Percentiles rank a stretch among this genome's conserved stretches.
Conservation (phyloP, 148 eudicot species). For the Dianthus caryophyllus region DNA sequence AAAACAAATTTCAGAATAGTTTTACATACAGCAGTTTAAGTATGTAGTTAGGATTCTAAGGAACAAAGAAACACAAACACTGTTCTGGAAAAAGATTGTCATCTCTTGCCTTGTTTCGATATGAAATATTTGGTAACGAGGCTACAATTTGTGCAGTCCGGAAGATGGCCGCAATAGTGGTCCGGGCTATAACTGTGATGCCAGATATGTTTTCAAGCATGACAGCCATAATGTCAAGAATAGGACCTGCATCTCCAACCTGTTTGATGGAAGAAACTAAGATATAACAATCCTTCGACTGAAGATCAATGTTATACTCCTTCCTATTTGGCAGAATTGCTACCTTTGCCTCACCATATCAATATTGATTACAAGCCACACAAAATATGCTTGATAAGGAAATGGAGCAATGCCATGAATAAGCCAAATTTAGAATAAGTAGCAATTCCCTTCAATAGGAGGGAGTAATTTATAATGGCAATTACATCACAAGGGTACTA, state of each 20-base stretch:
- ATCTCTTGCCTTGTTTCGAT: conserved; percentile 60
- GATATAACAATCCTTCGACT: background rate
- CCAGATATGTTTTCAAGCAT: conserved; percentile 80
- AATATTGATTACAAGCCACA: no score
- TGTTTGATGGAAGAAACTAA: conserved; percentile 27
- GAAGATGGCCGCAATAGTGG: conserved; percentile 77
- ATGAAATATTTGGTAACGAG: conserved; percentile 70
- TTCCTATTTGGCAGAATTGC: no score
- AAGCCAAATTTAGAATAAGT: no score
- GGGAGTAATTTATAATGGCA: no score
- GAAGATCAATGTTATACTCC: background rate
- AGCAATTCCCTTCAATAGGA: no score
- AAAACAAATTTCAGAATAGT: conserved; percentile 15
- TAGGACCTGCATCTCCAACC: conserved; percentile 98
- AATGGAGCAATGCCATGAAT: no score
- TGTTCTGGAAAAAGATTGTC: conserved; percentile 6
- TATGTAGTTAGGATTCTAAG: no score
- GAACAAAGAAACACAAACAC: background rate
- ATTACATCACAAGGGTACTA: conserved; percentile 3
- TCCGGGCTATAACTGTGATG: conserved; percentile 66
- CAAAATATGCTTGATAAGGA: no score
- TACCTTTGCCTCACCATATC: no score
- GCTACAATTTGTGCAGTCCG: conserved; percentile 95
- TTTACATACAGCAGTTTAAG: background rate
- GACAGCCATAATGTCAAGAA: conserved; percentile 90